A percentile compares a stretch with the other conserved stretches of the same genome.
phyloP scores from a whole-genome alignment of 352 stramenopile genomes.

The Phytophthora hibernalis region DNA sequence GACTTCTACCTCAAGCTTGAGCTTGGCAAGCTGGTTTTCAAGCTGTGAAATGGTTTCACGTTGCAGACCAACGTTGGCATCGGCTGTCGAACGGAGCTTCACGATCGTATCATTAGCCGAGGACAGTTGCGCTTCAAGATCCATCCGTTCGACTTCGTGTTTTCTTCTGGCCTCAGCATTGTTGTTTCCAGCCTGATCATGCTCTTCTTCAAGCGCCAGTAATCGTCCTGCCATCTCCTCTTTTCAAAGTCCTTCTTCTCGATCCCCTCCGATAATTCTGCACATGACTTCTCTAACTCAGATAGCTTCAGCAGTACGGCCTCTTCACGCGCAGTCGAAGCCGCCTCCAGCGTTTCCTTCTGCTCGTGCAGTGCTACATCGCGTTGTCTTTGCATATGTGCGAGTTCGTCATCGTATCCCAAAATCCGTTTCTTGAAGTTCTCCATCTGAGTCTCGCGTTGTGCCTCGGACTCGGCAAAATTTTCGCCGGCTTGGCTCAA shows the following conservation, averaged over 20 bases:
- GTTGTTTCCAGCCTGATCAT: constrained; percentile 21
- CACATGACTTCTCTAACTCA: constrained; percentile 34
- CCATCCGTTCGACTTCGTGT: constrained; percentile 30
- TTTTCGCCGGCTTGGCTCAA: constrained; percentile 22
- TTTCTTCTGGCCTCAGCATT: constrained; percentile 19
- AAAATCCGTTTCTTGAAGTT: constrained; percentile 36
- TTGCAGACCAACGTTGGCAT: constrained; percentile 25
- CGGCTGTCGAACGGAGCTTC: constrained; percentile 35
- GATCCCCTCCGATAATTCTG: constrained; percentile 23
- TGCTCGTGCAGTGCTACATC: constrained; percentile 33
- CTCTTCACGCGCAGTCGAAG: constrained; percentile 21
- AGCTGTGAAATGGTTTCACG: constrained; percentile 30
- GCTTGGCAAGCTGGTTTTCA: constrained; percentile 32
- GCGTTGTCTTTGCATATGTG: constrained; percentile 19
- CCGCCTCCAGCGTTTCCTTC: constrained; percentile 26
- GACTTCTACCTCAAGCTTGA: constrained; percentile 48
- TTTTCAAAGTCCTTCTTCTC: constrained; percentile 39
- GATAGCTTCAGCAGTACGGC: constrained; percentile 27
- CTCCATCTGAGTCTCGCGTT: constrained; percentile 42
- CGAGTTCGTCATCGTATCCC: constrained; percentile 40
- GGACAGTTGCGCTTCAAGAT: constrained; percentile 40
- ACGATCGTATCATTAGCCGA: constrained; percentile 44
- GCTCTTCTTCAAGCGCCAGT: constrained; percentile 24
- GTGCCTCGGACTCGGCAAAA: constrained; percentile 21
- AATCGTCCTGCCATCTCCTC: constrained; percentile 8